A percentile compares a stretch with the other conserved stretches of the same genome.
Evolutionary conservation across 768 basidiomycete species (phyloP).

Genomic region (Agaricus sinodeliciosus): DNA sequence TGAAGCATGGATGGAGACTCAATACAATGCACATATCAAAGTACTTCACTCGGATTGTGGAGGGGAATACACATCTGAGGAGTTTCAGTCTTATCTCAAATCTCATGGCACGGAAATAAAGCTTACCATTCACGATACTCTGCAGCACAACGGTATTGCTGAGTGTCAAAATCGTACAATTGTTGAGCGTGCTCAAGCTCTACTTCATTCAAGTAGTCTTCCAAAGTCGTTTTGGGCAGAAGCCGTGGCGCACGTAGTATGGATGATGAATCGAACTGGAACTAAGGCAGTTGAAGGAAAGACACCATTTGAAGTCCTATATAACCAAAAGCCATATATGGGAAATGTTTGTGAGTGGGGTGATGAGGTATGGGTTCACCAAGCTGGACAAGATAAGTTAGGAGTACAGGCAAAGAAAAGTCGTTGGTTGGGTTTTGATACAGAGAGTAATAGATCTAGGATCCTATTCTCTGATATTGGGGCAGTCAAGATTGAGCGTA

Average conservation of each 20-base stretch:
- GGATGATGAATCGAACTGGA: conserved; percentile 25
- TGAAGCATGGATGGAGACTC: conserved; percentile 24
- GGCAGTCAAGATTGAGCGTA: conserved; percentile 23
- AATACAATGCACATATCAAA: conserved; percentile 20
- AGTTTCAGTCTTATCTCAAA: conserved; percentile 22
- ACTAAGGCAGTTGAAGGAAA: conserved; percentile 18
- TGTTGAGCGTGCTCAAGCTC: conserved; percentile 22
- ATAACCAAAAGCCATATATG: conserved; percentile 21
- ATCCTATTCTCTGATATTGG: conserved; percentile 27
- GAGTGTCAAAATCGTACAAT: conserved; percentile 29
- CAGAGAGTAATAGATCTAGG: conserved; percentile 18
- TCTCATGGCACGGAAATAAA: conserved; percentile 27
- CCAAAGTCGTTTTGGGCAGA: conserved; percentile 31
- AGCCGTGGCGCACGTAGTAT: conserved; percentile 24
- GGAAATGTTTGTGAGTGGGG: conserved; percentile 24
- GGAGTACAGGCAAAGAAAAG: conserved; percentile 18
- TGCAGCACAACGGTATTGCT: conserved; percentile 13
- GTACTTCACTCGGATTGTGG: conserved; percentile 27
- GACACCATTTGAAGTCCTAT: conserved; percentile 18
- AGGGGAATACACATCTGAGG: conserved; percentile 27
- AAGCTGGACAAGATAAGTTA: conserved; percentile 4
- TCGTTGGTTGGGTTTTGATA: conserved; percentile 29
- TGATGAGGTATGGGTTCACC: conserved; percentile 22
- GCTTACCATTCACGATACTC: too few relatives aligned
- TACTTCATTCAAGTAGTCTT: conserved; percentile 24